Percentiles rank a stretch among this genome's conserved stretches.
Evolutionary conservation across 169 alveolate genomes (phyloP).

Genomic region (Eimeria mitis): DNA sequence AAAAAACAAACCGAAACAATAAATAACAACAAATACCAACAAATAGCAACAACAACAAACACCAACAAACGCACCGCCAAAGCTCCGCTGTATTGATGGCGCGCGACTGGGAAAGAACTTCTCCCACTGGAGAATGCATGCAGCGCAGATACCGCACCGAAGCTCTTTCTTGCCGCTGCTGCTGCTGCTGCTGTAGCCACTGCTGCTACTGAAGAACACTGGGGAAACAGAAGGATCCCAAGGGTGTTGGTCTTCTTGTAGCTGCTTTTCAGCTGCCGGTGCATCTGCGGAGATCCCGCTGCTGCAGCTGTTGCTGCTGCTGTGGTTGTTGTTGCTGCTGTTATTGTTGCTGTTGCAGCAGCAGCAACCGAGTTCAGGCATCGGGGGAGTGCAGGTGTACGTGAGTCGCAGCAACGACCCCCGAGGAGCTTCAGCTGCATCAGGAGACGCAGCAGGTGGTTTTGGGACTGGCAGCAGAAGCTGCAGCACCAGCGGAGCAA

Average conservation of each 20-base stretch:
- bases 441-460: not conserved
- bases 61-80: slow-evolving; percentile 22
- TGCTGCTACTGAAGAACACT: not conserved
- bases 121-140: slow-evolving; percentile 48
- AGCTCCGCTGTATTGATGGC: slow-evolving; percentile 24
- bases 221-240: not conserved
- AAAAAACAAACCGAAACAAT: too few relatives aligned
- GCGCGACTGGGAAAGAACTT: slow-evolving; percentile 41
- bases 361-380: slow-evolving; percentile 39
- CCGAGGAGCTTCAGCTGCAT: not conserved
- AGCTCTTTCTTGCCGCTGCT: slow-evolving; percentile 1
- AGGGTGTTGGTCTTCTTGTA: not conserved
- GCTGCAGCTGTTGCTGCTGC: not conserved
- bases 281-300: not conserved
- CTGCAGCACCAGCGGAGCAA: slow-evolving; percentile 58
- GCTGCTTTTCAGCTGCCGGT: not conserved
- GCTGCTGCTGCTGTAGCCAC: not conserved
- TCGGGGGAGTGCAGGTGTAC: slow-evolving; percentile 25
- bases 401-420: slow-evolving; percentile 6
- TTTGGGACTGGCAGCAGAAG: not conserved
- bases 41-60: too few relatives aligned
- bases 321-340: too few relatives aligned
- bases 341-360: slow-evolving; percentile 12
- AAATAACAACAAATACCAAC: too few relatives aligned
- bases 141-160: slow-evolving; percentile 59